Evolutionary conservation across 176 grass and related monocot species (phyloP).

Genomic region (Cenchrus fungigraminus): DNA sequence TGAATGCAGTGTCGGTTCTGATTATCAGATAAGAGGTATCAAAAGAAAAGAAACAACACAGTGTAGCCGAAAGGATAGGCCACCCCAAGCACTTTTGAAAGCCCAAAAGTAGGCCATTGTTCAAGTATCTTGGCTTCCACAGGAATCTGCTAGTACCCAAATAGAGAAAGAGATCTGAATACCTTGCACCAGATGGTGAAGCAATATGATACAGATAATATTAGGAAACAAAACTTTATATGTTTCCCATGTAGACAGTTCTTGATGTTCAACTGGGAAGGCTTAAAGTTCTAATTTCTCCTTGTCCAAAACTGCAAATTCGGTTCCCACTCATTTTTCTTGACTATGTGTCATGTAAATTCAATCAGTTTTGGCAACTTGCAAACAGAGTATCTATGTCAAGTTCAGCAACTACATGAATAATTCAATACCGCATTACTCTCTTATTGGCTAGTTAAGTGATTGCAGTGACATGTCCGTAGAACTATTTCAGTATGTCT

Average conservation of each 20-base stretch:
- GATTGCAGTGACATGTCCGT: constrained; percentile 1
- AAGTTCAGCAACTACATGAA: constrained; percentile 13
- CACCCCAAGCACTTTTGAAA: constrained; percentile 59
- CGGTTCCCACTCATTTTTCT: constrained; percentile 42
- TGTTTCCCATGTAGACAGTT: constrained; percentile 42
- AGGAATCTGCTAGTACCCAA: constrained; percentile 47
- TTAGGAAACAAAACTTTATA: constrained; percentile 37
- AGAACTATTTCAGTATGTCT: not conserved
- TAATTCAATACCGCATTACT: constrained; percentile 3
- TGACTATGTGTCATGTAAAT: constrained; percentile 35
- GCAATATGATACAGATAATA: constrained; percentile 42
- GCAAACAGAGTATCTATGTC: constrained; percentile 22
- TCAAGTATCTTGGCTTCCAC: constrained; percentile 55
- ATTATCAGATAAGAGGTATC: constrained; percentile 60
- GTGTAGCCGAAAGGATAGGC: constrained; percentile 65
- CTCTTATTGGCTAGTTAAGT: not conserved
- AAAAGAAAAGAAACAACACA: constrained; percentile 44
- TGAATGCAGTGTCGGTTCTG: constrained; percentile 66
- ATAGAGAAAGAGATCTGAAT: constrained; percentile 55
- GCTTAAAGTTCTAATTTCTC: constrained; percentile 35
- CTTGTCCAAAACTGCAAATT: constrained; percentile 38
- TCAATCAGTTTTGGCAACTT: constrained; percentile 36
- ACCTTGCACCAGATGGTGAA: constrained; percentile 58
- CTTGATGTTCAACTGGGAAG: constrained; percentile 28
- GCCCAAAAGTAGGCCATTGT: constrained; percentile 53